phyloP scores from a whole-genome alignment of 129 eudicot genomes.

The Artemisia tridentata region DNA sequence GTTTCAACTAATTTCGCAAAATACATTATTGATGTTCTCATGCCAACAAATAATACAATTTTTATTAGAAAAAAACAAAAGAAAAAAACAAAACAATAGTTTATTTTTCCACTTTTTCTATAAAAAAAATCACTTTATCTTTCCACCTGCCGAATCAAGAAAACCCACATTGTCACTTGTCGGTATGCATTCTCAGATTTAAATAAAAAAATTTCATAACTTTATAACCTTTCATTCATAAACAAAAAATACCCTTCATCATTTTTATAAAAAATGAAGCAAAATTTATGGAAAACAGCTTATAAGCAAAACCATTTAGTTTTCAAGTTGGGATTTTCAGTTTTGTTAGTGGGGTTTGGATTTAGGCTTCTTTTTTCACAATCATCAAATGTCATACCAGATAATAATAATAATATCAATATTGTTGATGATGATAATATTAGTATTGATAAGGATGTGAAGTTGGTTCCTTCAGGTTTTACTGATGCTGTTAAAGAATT shows the following conservation, averaged over 20 bases:
- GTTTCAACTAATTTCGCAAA: no score
- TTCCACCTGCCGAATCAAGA: constrained; percentile 20
- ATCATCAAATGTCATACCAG: constrained; percentile 45
- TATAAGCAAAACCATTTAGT: constrained; percentile 51
- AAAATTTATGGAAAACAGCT: constrained; percentile 41
- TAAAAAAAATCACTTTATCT: not conserved
- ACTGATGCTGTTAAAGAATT: constrained; percentile 22
- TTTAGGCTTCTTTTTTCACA: constrained; percentile 48
- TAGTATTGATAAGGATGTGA: not conserved
- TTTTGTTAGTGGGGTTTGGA: constrained; percentile 60
- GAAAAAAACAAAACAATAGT: not conserved
- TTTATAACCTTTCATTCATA: no score
- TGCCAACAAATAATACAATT: no score
- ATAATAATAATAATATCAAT: constrained; percentile 24
- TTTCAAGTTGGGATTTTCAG: constrained; percentile 53
- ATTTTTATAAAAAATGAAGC: constrained; percentile 26
- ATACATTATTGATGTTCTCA: no score
- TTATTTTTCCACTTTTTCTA: not conserved
- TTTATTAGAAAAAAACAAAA: not conserved
- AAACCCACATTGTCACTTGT: constrained; percentile 34
- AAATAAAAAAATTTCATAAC: no score
- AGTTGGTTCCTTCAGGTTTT: constrained; percentile 9
- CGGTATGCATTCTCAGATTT: constrained; percentile 30
- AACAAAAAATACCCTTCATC: not conserved
- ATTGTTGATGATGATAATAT: constrained; percentile 13